Conservation (phyloP, 2,329 filamentous ascomycete genomes). For the Xylariaceae sp. region DNA sequence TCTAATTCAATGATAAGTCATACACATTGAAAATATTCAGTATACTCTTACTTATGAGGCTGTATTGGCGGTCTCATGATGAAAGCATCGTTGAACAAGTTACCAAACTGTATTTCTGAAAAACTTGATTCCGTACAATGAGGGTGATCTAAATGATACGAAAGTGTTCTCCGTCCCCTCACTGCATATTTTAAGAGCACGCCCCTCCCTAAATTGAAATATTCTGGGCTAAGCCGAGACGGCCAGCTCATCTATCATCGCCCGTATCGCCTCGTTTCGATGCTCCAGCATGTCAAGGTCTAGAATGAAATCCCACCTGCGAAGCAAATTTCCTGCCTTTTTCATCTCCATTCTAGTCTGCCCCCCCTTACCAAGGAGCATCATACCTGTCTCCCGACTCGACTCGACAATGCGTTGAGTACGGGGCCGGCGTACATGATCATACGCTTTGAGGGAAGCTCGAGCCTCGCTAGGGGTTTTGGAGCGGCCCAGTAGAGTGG, state of each 20-base stretch:
- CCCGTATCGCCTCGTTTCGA: constrained; percentile 26
- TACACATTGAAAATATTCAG: no score
- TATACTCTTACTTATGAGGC: no score
- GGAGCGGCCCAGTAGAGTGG: constrained; percentile 25
- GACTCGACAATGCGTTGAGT: constrained; percentile 35
- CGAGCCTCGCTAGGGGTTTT: constrained; percentile 19
- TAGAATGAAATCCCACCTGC: constrained; percentile 33
- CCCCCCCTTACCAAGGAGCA: constrained; percentile 20
- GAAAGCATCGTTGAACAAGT: no score
- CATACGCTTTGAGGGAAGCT: constrained; percentile 28
- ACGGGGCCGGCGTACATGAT: constrained; percentile 28
- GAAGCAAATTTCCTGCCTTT: constrained; percentile 15
- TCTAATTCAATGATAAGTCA: no score
- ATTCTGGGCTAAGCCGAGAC: background rate
- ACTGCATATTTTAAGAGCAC: no score
- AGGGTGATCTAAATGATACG: no score
- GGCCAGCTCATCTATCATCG: constrained; percentile 23
- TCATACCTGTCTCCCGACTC: constrained; percentile 27
- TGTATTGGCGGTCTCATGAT: no score
- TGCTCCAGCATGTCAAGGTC: constrained; percentile 31
- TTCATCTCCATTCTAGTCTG: constrained; percentile 16
- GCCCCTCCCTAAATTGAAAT: no score
- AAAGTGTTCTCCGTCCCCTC: no score
- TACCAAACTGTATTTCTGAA: no score
- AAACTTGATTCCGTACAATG: no score